phyloP scores from a whole-genome alignment of 2,329 filamentous ascomycete genomes.

The Drechslera avenae region DNA sequence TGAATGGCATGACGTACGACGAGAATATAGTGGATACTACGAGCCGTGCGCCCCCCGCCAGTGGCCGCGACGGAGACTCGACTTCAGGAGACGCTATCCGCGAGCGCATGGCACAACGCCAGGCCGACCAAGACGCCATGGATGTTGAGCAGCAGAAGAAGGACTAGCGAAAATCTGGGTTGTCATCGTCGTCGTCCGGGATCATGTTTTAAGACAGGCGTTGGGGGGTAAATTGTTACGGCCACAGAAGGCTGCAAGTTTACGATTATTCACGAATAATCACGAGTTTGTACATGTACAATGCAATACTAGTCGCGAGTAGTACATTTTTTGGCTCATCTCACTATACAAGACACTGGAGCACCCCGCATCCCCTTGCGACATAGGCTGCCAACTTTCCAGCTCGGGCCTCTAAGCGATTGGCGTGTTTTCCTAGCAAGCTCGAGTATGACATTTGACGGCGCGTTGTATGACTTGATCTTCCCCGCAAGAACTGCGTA shows the following conservation, averaged over 20 bases:
- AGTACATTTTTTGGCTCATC: background rate
- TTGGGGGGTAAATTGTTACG: constrained; percentile 6
- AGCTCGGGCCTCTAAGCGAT: constrained; percentile 18
- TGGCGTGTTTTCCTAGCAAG: constrained; percentile 13
- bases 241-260: constrained; percentile 1
- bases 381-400: constrained; percentile 2
- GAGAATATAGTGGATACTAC: constrained; percentile 49
- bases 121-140: constrained; percentile 33
- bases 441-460: constrained; percentile 23
- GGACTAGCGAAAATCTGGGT: constrained; percentile 16
- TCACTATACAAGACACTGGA: too few species aligned
- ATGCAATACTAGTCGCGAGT: constrained; percentile 3
- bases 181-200: constrained; percentile 1
- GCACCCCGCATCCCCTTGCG: background rate
- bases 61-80: constrained; percentile 51
- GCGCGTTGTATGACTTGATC: constrained; percentile 15
- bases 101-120: constrained; percentile 51
- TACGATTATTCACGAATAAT: constrained; percentile 5
- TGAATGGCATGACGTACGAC: constrained; percentile 56
- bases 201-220: constrained; percentile 11
- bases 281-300: constrained; percentile 1
- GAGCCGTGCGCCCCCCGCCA: constrained; percentile 40
- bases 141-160: constrained; percentile 28
- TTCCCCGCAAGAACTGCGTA: constrained; percentile 19
- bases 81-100: constrained; percentile 69